Evolutionary conservation across 2,329 filamentous ascomycete genomes (phyloP).

Genomic region (Neofusicoccum cordaticola): DNA sequence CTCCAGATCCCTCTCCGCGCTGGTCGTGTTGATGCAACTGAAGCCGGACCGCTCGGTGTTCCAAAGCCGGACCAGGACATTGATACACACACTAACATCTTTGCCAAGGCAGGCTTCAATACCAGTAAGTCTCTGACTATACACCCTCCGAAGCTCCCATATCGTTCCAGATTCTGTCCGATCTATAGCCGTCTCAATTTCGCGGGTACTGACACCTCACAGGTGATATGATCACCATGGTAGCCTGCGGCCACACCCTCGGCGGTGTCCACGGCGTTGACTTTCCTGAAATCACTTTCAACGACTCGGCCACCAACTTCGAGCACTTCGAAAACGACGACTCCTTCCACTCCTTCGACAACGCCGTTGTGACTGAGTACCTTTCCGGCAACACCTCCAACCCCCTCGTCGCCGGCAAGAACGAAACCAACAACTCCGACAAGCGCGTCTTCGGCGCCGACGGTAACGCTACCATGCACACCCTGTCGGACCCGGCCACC

Average conservation of each 20-base stretch:
- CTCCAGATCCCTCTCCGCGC: neutral
- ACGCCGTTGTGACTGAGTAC: slow-evolving; percentile 15
- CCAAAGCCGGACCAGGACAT: slow-evolving; percentile 11
- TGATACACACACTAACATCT: slow-evolving; percentile 4
- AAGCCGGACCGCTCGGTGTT: neutral
- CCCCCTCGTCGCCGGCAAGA: neutral
- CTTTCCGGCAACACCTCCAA: neutral
- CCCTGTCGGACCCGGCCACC: neutral
- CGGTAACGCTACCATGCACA: slow-evolving; percentile 5
- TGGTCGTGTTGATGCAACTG: slow-evolving; percentile 7
- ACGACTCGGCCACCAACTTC: slow-evolving; percentile 7
- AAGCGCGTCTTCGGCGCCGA: slow-evolving; percentile 16
- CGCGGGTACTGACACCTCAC: neutral
- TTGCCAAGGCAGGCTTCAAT: slow-evolving; percentile 15
- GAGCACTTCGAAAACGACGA: neutral
- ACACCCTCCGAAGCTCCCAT: too few species aligned
- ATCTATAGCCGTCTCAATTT: too few species aligned
- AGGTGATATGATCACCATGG: slow-evolving; percentile 15
- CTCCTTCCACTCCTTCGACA: slow-evolving; percentile 4
- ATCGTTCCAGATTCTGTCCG: too few species aligned
- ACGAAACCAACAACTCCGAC: slow-evolving; percentile 2
- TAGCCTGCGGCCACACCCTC: slow-evolving; percentile 12
- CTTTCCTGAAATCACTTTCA: slow-evolving; percentile 12
- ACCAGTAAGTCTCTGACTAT: neutral
- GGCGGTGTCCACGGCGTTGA: slow-evolving; percentile 10